Base-by-base conservation (phyloP, 148 eudicot species). In the Simmondsia chinensis region DNA sequence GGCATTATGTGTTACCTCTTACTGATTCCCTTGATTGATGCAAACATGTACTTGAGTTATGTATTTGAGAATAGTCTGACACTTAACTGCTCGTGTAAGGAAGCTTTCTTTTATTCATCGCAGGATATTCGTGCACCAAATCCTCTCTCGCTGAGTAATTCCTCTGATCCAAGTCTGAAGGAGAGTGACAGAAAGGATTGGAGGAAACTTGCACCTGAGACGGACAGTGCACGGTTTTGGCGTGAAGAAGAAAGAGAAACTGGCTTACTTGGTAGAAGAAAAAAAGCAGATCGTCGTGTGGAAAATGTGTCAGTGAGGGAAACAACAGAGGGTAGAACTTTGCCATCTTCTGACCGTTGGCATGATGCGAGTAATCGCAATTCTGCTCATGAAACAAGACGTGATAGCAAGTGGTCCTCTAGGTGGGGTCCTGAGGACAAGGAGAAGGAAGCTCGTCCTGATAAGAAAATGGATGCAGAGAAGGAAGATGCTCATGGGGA, bases 211-310 rank as follows among this genome's bases (percentile, higher is more conserved):
- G 70, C 71, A 14, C 38, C 72, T 43, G 95, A 91, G 47, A 64
- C 68, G 49, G 94, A 89, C 24, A 66, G 73, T 60, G 71, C 75
- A n/a, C 77, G 88, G 39, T 94, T 94, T 48, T 91, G 97, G 97
- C 95, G 94, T 28, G 97, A 91, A 70, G 97, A 91, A 57, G 97
- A 91, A 71, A 73, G 97, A 61, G 97, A 91, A 74, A 91, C 95
- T 45, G 85, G 97, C 56, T 66, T 91, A 56, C 88, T 91, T 56
- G 94, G 88, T 46, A 75, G 95, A 73, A 82, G 94, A 61, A 72
- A 85, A 65, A 91, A 85, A 57, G 49, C 78, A 9, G 97, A 81
- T 28, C 83, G 97, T 26, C 91, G 97, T 45, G 75, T 47, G 53
- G 95, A 89, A 46, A 73, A 46, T 59, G 64, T 73, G 35, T 57